These are phyloP conservation scores for Metarhizium guizhouense DNA, from an alignment of 2,329 filamentous ascomycete genomes.

Conservation along the genomic window DNA sequence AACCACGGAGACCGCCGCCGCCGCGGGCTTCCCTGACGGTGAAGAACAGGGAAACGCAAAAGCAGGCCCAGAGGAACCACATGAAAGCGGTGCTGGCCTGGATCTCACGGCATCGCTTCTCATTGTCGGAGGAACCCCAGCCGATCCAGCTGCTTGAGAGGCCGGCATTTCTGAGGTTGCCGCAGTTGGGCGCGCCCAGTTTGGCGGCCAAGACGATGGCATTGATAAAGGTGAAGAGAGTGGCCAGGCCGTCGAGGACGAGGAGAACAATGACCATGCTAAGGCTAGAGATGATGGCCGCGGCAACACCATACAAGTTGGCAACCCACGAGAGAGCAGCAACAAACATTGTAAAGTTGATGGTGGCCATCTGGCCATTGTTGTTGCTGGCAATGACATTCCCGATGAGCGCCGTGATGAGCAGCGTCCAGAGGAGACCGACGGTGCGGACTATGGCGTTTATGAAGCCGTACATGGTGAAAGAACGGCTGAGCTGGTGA, in stretches of 20 bases:
- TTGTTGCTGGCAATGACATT: conserved; percentile 46
- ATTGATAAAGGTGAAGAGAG: conserved; percentile 61
- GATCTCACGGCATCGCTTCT: conserved; percentile 63
- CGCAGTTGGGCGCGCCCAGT: conserved; percentile 60
- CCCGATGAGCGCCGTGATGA: conserved; percentile 47
- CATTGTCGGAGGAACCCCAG: conserved; percentile 48
- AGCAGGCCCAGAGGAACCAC: conserved; percentile 66
- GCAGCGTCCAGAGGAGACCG: conserved; percentile 43
- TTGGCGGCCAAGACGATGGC: conserved; percentile 64
- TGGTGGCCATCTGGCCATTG: conserved; percentile 34
- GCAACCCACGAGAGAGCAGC: conserved; percentile 57
- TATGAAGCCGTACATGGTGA: conserved; percentile 27
- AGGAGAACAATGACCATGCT: conserved; percentile 44
- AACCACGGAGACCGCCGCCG: conserved; percentile 31
- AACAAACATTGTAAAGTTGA: conserved; percentile 64
- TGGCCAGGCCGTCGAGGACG: conserved; percentile 47
- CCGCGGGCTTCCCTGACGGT: conserved; percentile 43
- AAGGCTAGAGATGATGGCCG: conserved; percentile 43
- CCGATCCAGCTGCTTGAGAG: conserved; percentile 45
- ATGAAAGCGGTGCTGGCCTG: conserved; percentile 69
- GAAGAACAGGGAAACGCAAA: conserved; percentile 48
- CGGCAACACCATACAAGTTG: conserved; percentile 51
- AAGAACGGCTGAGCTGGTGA: background rate
- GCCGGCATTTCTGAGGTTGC: conserved; percentile 31
- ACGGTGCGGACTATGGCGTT: conserved; percentile 36